Evolutionary conservation across 192 early-diverging fungal species (phyloP).

Genomic region (Phlyctochytrium arcticum): DNA sequence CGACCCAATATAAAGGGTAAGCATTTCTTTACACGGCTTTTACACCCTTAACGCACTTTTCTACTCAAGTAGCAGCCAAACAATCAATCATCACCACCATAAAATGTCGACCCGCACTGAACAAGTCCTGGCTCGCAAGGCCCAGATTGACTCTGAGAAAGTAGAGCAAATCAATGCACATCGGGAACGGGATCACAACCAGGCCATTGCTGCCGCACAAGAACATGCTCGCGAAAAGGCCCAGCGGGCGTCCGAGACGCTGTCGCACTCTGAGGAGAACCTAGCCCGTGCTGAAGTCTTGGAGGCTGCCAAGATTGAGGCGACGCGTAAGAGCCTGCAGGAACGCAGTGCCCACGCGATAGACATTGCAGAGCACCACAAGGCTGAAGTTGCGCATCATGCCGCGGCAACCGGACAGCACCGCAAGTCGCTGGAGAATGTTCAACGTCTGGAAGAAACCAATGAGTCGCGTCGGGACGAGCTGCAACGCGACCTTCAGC

Average conservation of each 20-base stretch:
- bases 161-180: not conserved
- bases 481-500: not conserved
- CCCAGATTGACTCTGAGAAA: conserved; percentile 17
- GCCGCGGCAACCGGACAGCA: conserved; percentile 1
- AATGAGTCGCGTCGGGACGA: conserved; percentile 8
- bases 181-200: not conserved
- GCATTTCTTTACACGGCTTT: no score
- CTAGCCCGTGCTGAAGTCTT: not conserved
- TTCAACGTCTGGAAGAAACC: not conserved
- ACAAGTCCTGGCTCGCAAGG: conserved; percentile 22
- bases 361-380: conserved; percentile 2
- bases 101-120: conserved; percentile 22
- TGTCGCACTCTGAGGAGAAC: not conserved
- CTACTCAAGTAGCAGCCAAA: no score
- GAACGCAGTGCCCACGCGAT: not conserved
- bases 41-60: no score
- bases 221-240: not conserved
- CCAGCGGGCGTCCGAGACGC: not conserved
- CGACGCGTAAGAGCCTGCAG: conserved; percentile 1
- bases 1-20: no score
- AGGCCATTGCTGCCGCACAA: not conserved
- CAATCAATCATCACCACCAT: not conserved
- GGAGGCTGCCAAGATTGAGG: not conserved
- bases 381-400: conserved; percentile 8
- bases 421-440: not conserved